A percentile compares a stretch with the other conserved stretches of the same genome.
phyloP scores from a whole-genome alignment of 1,139 yeast species.

The Geotrichum reessii region DNA sequence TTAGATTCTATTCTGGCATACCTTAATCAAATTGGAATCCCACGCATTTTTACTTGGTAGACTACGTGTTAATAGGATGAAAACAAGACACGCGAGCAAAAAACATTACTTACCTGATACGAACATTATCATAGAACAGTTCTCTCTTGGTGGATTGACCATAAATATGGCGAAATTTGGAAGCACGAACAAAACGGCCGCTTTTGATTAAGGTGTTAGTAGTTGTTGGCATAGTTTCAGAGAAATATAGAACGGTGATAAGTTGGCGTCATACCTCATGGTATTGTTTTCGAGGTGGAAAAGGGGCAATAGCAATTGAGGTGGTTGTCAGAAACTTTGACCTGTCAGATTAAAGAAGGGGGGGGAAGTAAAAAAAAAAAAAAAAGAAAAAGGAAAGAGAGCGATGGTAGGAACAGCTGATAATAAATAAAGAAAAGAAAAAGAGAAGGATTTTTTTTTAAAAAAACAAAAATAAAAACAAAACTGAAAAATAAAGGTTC shows the following conservation, averaged over 20 bases:
- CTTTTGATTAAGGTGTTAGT: constrained; percentile 37
- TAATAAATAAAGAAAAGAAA: background rate
- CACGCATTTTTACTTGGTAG: constrained; percentile 74
- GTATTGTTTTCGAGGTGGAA: background rate
- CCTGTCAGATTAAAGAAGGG: background rate
- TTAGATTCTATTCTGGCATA: constrained; percentile 23
- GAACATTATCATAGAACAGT: constrained; percentile 77
- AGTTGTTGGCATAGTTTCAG: background rate
- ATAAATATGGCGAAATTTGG: constrained; percentile 91
- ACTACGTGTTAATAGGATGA: constrained; percentile 60
- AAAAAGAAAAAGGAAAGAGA: background rate
- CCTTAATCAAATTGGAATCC: constrained; percentile 83
- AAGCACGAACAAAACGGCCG: constrained; percentile 92
- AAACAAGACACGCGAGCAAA: background rate
- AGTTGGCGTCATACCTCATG: background rate
- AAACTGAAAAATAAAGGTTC: too few species aligned
- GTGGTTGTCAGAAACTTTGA: background rate
- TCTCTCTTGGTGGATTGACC: constrained; percentile 91
- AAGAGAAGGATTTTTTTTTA: background rate
- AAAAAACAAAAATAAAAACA: background rate
- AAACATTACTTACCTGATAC: constrained; percentile 32
- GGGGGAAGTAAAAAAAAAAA: background rate
- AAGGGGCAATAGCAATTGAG: background rate
- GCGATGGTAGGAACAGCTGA: background rate
- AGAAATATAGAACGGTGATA: background rate